Evolutionary conservation across 1,284 basidiomycete species (phyloP).

Genomic region (Melanopsichium pennsylvanicum): DNA sequence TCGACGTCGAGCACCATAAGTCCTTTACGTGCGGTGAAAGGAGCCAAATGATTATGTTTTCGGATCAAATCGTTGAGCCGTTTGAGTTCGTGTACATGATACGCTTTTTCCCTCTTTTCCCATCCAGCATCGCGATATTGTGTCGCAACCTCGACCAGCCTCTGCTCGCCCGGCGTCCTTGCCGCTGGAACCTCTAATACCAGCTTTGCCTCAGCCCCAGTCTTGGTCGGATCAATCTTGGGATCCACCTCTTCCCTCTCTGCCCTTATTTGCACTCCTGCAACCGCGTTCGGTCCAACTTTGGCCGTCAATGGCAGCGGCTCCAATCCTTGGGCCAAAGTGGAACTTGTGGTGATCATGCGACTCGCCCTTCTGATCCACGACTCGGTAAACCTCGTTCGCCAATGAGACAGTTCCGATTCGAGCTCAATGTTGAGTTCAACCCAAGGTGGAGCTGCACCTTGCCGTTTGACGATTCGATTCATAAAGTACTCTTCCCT

Average conservation of each 20-base stretch:
- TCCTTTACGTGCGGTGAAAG: slow-evolving; percentile 50
- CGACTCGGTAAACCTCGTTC: slow-evolving; percentile 71
- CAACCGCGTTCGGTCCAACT: slow-evolving; percentile 8
- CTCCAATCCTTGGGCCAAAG: slow-evolving; percentile 68
- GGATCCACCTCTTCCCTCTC: background rate
- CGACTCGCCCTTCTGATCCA: slow-evolving; percentile 77
- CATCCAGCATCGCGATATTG: slow-evolving; percentile 76
- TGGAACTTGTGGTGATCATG: slow-evolving; percentile 67
- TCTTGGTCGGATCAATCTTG: background rate
- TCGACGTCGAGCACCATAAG: slow-evolving; percentile 39
- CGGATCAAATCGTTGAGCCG: slow-evolving; percentile 53
- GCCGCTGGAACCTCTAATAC: slow-evolving; percentile 1
- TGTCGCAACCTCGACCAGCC: slow-evolving; percentile 62
- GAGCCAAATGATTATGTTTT: slow-evolving; percentile 55
- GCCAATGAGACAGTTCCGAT: slow-evolving; percentile 72
- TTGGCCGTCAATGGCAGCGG: slow-evolving; percentile 35
- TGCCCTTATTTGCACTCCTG: slow-evolving; percentile 43
- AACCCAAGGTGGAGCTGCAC: slow-evolving; percentile 88
- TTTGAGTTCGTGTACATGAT: slow-evolving; percentile 42
- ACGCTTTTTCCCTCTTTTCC: slow-evolving; percentile 73
- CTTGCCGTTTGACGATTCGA: slow-evolving; percentile 83
- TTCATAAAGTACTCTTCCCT: slow-evolving; percentile 74
- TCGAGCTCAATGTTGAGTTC: slow-evolving; percentile 79
- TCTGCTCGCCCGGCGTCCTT: slow-evolving; percentile 1
- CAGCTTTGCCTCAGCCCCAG: background rate